Evolutionary conservation across 805 yeast species (phyloP).

Genomic region (Ogataea nonfermentans): DNA sequence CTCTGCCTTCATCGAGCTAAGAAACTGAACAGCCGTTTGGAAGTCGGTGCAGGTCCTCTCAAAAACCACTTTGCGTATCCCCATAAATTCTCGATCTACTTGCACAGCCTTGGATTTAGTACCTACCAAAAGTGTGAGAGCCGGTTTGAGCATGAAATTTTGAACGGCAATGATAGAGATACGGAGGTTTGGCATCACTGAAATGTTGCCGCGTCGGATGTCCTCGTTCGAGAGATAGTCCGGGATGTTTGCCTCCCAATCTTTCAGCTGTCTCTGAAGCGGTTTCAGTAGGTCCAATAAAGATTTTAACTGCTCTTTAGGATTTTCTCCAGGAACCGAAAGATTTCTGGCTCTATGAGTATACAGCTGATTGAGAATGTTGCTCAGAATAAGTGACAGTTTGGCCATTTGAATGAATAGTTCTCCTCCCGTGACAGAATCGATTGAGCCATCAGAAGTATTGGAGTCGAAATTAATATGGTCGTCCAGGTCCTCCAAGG

Average conservation of each 20-base stretch:
- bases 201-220: constrained; percentile 18
- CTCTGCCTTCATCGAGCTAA: constrained; percentile 20
- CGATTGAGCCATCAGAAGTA: constrained; percentile 17
- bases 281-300: constrained; percentile 14
- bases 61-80: constrained; percentile 8
- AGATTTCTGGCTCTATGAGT: constrained; percentile 1
- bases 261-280: constrained; percentile 11
- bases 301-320: constrained; percentile 6
- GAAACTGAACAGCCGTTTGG: constrained; percentile 11
- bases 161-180: constrained; percentile 13
- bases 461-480: constrained; percentile 40
- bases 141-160: constrained; percentile 16
- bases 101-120: constrained; percentile 1
- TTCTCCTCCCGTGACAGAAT: constrained; percentile 12
- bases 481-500: constrained; percentile 42
- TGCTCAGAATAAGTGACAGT: constrained; percentile 14
- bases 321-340: not conserved
- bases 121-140: constrained; percentile 10
- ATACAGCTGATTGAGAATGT: constrained; percentile 12
- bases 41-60: constrained; percentile 17
- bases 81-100: constrained; percentile 13
- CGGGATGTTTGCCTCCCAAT: constrained; percentile 17
- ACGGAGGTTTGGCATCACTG: constrained; percentile 17
- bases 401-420: constrained; percentile 18
- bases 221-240: constrained; percentile 11